phyloP scores from a whole-genome alignment of 108 stramenopile genomes.

The Chaetoceros tenuissimus region DNA sequence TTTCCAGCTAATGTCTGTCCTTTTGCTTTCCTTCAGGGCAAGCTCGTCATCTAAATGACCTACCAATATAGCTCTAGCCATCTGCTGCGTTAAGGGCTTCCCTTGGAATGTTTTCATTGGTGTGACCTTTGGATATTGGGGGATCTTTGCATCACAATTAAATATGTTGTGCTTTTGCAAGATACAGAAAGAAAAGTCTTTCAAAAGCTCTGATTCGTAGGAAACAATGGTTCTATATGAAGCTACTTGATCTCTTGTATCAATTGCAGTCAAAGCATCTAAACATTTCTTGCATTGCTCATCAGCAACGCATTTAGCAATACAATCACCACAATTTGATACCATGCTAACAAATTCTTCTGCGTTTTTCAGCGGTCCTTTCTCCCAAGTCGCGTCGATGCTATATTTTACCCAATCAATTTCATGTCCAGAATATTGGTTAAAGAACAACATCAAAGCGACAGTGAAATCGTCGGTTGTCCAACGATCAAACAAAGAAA shows the following conservation, averaged over 20 bases:
- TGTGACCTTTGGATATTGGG: slow-evolving; percentile 47
- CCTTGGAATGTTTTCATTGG: slow-evolving; percentile 64
- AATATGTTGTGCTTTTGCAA: slow-evolving; percentile 91
- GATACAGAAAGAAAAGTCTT: slow-evolving; percentile 86
- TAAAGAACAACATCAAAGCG: slow-evolving; percentile 64
- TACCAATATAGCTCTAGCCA: slow-evolving; percentile 67
- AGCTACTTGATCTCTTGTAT: slow-evolving; percentile 40
- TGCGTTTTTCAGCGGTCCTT: slow-evolving; percentile 63
- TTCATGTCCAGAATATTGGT: slow-evolving; percentile 42
- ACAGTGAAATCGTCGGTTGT: slow-evolving; percentile 66
- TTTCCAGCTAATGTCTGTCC: slow-evolving; percentile 80
- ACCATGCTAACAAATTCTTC: slow-evolving; percentile 72
- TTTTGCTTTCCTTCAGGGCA: slow-evolving; percentile 26
- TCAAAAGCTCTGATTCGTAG: slow-evolving; percentile 78
- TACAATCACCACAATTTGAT: slow-evolving; percentile 65
- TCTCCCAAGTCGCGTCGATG: slow-evolving; percentile 87
- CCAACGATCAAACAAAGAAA: slow-evolving; percentile 35
- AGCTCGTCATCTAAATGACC: slow-evolving; percentile 77
- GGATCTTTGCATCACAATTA: slow-evolving; percentile 64
- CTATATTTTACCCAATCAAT: slow-evolving; percentile 46
- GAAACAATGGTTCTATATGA: slow-evolving; percentile 81
- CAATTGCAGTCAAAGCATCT: slow-evolving; percentile 55
- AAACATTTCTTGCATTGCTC: slow-evolving; percentile 64
- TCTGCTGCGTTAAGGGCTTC: slow-evolving; percentile 48
- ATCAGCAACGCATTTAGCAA: slow-evolving; percentile 53